phyloP scores from a whole-genome alignment of 2,329 filamentous ascomycete genomes.

The Didymella glomerata region DNA sequence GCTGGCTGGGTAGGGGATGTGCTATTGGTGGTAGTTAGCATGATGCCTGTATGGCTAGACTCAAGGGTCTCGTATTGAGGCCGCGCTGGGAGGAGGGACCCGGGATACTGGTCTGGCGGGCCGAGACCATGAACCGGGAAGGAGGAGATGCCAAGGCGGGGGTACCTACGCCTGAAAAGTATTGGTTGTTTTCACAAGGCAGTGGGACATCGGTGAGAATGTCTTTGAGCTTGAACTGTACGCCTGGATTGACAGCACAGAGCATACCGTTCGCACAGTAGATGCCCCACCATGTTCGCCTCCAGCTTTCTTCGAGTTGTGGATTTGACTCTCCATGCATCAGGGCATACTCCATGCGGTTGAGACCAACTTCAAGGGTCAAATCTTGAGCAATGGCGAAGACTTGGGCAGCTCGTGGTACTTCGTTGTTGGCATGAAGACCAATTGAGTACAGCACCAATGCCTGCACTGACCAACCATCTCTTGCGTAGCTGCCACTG shows the following conservation, averaged over 20 bases:
- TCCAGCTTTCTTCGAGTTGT: conserved; percentile 81
- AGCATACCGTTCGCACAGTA: conserved; percentile 86
- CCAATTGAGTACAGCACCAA: conserved; percentile 79
- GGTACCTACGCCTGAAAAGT: conserved; percentile 53
- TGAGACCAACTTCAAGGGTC: conserved; percentile 78
- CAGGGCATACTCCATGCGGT: conserved; percentile 72
- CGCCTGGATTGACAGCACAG: conserved; percentile 77
- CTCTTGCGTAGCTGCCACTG: conserved; percentile 43
- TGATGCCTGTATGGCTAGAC: background rate
- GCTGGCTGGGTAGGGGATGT: conserved; percentile 55
- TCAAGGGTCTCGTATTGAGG: background rate
- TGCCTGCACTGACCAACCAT: conserved; percentile 74
- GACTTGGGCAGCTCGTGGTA: conserved; percentile 71
- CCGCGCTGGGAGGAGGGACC: background rate
- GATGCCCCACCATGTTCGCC: conserved; percentile 89
- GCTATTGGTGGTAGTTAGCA: conserved; percentile 29
- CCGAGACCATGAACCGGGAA: conserved; percentile 11
- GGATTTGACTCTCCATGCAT: conserved; percentile 70
- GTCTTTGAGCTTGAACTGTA: conserved; percentile 74
- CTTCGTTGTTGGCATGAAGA: conserved; percentile 78
- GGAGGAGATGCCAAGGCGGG: conserved; percentile 21
- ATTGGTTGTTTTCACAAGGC: conserved; percentile 85
- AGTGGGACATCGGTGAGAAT: conserved; percentile 73
- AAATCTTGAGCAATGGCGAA: conserved; percentile 73
- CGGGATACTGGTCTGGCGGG: conserved; percentile 2